phyloP scores from a whole-genome alignment of 805 yeast species.

The Kuraishia hungarica region DNA sequence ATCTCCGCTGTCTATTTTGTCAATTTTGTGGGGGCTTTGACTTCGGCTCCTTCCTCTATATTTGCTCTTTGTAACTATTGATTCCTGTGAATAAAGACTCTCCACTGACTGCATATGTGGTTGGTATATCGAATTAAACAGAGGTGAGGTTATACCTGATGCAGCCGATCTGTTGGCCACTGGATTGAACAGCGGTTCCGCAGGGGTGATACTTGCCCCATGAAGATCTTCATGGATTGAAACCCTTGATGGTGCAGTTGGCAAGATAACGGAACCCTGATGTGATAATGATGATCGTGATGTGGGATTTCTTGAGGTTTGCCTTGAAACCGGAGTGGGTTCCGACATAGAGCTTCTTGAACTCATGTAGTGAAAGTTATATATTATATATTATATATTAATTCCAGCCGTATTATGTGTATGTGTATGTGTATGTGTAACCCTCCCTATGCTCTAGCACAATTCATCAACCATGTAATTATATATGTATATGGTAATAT shows the following conservation, averaged over 20 bases:
- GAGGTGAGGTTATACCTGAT: background rate
- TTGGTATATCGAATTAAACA: background rate
- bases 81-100: background rate
- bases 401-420: background rate
- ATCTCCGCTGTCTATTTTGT: background rate
- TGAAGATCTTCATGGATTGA: background rate
- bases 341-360: background rate
- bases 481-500: no score
- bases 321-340: background rate
- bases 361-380: background rate
- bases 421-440: background rate
- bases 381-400: no score
- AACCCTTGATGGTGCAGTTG: background rate
- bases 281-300: background rate
- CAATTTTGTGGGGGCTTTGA: background rate
- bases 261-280: background rate
- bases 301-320: background rate
- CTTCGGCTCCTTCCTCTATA: background rate
- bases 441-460: no score
- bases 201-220: background rate
- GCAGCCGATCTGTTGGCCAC: background rate
- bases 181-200: background rate
- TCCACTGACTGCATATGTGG: background rate
- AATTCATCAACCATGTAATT: no score
- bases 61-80: background rate